phyloP scores from a whole-genome alignment of 257 asterid genomes.

The Echites panduratus region DNA sequence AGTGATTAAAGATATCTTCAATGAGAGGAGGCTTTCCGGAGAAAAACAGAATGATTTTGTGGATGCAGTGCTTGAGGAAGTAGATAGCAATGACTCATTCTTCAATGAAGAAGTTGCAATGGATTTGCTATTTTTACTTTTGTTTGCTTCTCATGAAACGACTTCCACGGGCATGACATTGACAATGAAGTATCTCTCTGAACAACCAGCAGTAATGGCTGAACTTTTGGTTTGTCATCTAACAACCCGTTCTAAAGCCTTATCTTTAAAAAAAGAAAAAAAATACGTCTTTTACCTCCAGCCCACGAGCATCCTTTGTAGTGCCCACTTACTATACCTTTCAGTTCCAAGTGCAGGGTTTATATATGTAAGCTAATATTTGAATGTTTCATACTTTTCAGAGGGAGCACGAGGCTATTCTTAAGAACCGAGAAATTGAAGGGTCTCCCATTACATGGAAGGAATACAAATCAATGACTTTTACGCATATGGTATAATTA shows the following conservation, averaged over 20 bases:
- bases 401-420: constrained; percentile 8
- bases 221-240: neutral
- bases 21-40: neutral
- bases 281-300: too few relatives aligned
- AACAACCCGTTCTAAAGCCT: too few relatives aligned
- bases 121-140: neutral
- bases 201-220: neutral
- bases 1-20: neutral
- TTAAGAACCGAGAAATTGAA: constrained; percentile 4
- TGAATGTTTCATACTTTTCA: neutral
- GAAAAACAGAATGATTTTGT: neutral
- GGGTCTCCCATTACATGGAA: neutral
- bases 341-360: too few relatives aligned
- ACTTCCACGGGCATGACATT: neutral
- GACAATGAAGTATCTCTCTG: neutral
- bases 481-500: neutral
- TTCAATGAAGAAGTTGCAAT: neutral
- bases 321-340: too few relatives aligned
- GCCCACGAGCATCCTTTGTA: too few relatives aligned
- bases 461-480: constrained; percentile 10
- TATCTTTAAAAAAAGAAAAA: too few relatives aligned
- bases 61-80: neutral
- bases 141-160: neutral
- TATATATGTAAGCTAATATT: too few relatives aligned
- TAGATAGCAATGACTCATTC: neutral